Base-by-base conservation (phyloP, 2,329 filamentous ascomycete genomes). In the Fusarium proliferatum region DNA sequence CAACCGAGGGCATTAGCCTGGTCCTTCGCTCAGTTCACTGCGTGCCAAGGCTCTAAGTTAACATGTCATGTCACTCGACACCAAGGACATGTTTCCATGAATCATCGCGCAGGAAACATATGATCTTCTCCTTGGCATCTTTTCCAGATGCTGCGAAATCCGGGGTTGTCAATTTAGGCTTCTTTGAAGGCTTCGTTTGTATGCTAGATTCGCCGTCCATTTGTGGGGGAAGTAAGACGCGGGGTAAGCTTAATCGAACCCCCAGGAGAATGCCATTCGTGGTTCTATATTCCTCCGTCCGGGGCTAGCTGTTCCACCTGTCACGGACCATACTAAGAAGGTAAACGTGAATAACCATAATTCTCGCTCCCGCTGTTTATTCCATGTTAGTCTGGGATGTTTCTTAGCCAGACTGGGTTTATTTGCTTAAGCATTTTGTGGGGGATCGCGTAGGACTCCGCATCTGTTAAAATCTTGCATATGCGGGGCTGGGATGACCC, bases 391-490 rank as follows among this genome's bases (percentile, higher is more conserved):
- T 11, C 30, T 30, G 11, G 30, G 30, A 30, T 30, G 10, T 30
- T 30, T 30, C 30, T 30, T 30, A 30, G 30, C 30, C 10, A 11
- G 30, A 30, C 30, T 30, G 30, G 10, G 30, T 30, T 30, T 30
- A 11, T 30, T 30, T 30, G 10, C 9, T 30, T 11, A 30, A 30
- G 30, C 30, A 30, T 30, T 30, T 30, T 55, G 39, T 55, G 39
- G 36, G 28, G 46, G 60, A 36, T 23, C 7, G 30, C 12, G 7
- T 26, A 5, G 34, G 8, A 0, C 19, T 28, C 19, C 2, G 12
- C 5, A 5, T 4, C 2, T 7, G 13, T 26, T 3, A 3, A n/a
- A 39, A 6, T 2, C 36, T 21, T n/a, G 17, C 21, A 28, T 21
- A 11, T 53, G 46, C 46, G 46, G 46, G 45, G 7, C 7, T 6